Evolutionary conservation across 371 early-diverging fungal genomes (phyloP), one percentile per base, ranked within the genome.

Genomic region (Phascolomyces articulosus): DNA sequence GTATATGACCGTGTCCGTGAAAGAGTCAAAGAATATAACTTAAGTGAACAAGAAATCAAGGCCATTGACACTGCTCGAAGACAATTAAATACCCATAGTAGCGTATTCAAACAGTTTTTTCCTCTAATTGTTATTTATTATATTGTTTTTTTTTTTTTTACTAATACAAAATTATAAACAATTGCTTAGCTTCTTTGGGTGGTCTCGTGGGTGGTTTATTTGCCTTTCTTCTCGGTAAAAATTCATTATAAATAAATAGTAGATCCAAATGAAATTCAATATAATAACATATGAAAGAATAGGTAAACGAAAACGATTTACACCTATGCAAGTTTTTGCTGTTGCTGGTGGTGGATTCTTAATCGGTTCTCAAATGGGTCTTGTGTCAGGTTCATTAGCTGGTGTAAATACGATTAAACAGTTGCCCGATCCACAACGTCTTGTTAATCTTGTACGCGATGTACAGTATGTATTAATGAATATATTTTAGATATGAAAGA

Each of bases 351-450:
- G 78, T 63, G 78, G 78, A 1, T 78, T 83, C 54, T 44, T 83
- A 8, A 64, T 83, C 48, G 83, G 80, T 18, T 71, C 78, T 16
- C 83, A 83, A 67, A 68, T 78, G 57, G 83, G 83, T n/a, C 54
- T 78, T 11, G 61, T 80, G n/a, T 67, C 83, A 0, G 83, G 83
- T 15, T 71, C 75, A 16, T 55, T 78, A 23, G 71, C 80, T 15
- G 79, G 79, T 38, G 71, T 77, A n/a, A 70, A 66, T 15, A 67
- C 77, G 4, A 80, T 83, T 40, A 76, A 80, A 27, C 44, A 67
- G 4, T 54, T 80, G 31, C 80, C 80, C 4, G 67, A 78, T 55
- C 72, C 80, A 55, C 72, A 82, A 58, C 69, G 79, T 20, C 55
- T 83, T 11, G 70, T 77, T 10, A 67, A 74, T 44, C 64, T 80